Base-by-base conservation (phyloP, 1,284 basidiomycete species). In the Stygiomarasmius scandens region DNA sequence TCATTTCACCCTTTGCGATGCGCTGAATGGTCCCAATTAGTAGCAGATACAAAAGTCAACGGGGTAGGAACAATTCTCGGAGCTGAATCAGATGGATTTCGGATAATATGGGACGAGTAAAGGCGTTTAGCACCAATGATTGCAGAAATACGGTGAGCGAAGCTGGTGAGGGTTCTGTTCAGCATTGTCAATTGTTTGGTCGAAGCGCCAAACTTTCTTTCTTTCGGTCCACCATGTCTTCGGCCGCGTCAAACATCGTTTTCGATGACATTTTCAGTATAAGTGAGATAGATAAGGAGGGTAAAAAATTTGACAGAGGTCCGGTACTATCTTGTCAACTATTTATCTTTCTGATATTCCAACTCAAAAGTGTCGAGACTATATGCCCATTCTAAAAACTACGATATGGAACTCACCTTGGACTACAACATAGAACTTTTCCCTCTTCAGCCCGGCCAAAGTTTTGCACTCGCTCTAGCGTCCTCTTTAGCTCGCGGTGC, bases 231-330 rank as follows among this genome's bases (percentile, higher is more conserved):
- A 48, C 55, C 55, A 92, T 91, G 89, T 74, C 88, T 22, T 74
- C 85, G 4, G 77, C 80, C 34, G 77, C 85, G 29, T 90, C 90
- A 1, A 90, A 83, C 68, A 83, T 93, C 63, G 82, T 96, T 57
- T 96, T 97, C 69, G 90, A 95, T 67, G 95, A 96, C 72, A 87
- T 94, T 29, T 96, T 97, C 75, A 89, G 85, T 6, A 89, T 96
- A 59, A 83, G 83, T 63, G 87, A 77, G 25, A 92, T 96, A 52
- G 92, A 97, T 79, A 88, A 87, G 70, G 94, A 96, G 70, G 96
- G 97, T 55, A 97, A 93, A 79, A 98, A 96, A 74, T 98, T 97
- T 66, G 96, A 98, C 74, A 81, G 96, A 88, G 96, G 96, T 96
- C 61, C 16, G 38, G 49, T 80, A 54, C 50, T 25, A 46, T 24